Evolutionary conservation across 495 filamentous ascomycete species (phyloP).

Genomic region (Massariosphaeria phaeospora): DNA sequence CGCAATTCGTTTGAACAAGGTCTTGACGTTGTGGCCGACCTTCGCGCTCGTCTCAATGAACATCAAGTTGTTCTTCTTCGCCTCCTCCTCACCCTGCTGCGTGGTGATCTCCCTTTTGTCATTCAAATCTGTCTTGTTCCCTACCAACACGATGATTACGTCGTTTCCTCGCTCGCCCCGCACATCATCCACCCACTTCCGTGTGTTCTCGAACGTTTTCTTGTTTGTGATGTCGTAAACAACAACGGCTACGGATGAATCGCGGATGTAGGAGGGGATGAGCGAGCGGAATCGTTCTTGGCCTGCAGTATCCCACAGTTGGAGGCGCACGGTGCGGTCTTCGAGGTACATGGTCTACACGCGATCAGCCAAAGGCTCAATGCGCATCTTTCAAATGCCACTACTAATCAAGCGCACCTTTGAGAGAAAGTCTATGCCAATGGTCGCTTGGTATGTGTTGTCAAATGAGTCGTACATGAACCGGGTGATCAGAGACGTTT

Average conservation of each 20-base stretch:
- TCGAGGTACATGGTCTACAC: slow-evolving; percentile 96
- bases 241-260: slow-evolving; percentile 93
- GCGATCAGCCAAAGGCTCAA: background rate
- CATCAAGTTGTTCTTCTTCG: slow-evolving; percentile 94
- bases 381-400: background rate
- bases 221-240: slow-evolving; percentile 98
- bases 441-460: slow-evolving; percentile 99
- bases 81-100: slow-evolving; percentile 92
- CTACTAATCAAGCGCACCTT: slow-evolving; percentile 56
- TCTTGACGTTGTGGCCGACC: slow-evolving; percentile 96
- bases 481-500: slow-evolving; percentile 95
- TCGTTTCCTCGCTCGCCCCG: slow-evolving; percentile 94
- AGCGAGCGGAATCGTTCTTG: slow-evolving; percentile 95
- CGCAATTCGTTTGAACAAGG: slow-evolving; percentile 91
- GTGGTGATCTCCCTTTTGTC: slow-evolving; percentile 96
- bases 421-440: slow-evolving; percentile 98
- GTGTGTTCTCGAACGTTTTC: slow-evolving; percentile 94
- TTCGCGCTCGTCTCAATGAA: slow-evolving; percentile 99
- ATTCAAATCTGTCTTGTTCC: slow-evolving; percentile 97
- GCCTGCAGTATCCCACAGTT: slow-evolving; percentile 97
- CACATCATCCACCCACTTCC: slow-evolving; percentile 99
- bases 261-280: slow-evolving; percentile 96
- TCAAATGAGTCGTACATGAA: slow-evolving; percentile 99
- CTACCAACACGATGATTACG: slow-evolving; percentile 96
- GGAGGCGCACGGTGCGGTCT: slow-evolving; percentile 93